Conservation (phyloP, 1,284 basidiomycete genomes). For the Nidula niveotomentosa region DNA sequence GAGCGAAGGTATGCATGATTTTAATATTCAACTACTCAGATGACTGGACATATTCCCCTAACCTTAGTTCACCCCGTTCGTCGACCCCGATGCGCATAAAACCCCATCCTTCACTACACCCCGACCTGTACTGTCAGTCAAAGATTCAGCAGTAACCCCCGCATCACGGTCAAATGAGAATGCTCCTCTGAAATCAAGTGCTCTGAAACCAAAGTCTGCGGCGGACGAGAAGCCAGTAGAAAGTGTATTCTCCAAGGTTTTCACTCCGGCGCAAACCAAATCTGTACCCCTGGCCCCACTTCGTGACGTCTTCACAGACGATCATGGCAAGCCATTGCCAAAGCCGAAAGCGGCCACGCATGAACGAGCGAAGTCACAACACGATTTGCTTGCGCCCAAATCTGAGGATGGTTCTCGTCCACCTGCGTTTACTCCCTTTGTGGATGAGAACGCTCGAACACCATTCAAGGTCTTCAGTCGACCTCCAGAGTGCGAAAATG, state of each 20-base stretch:
- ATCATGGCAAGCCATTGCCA: conserved; percentile 36
- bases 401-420: conserved; percentile 16
- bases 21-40: background rate
- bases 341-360: conserved; percentile 33
- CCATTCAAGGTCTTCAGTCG: conserved; percentile 75
- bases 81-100: conserved; percentile 38
- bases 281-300: conserved; percentile 33
- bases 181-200: conserved; percentile 10
- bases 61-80: conserved; percentile 46
- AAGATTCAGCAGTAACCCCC: conserved; percentile 25
- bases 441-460: conserved; percentile 46
- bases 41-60: background rate
- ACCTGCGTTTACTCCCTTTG: conserved; percentile 48
- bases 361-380: conserved; percentile 43
- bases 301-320: conserved; percentile 46
- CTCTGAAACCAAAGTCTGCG: conserved; percentile 16
- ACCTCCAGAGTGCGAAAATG: conserved; percentile 44
- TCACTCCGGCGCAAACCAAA: conserved; percentile 52
- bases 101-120: conserved; percentile 31
- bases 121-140: conserved; percentile 28
- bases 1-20: conserved; percentile 38
- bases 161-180: conserved; percentile 22
- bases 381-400: conserved; percentile 25
- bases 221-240: conserved; percentile 25
- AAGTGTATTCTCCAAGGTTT: conserved; percentile 58